These are phyloP conservation scores for Diaporthe australafricana DNA, from an alignment of 2,329 filamentous ascomycete genomes.

Conservation along the genomic window DNA sequence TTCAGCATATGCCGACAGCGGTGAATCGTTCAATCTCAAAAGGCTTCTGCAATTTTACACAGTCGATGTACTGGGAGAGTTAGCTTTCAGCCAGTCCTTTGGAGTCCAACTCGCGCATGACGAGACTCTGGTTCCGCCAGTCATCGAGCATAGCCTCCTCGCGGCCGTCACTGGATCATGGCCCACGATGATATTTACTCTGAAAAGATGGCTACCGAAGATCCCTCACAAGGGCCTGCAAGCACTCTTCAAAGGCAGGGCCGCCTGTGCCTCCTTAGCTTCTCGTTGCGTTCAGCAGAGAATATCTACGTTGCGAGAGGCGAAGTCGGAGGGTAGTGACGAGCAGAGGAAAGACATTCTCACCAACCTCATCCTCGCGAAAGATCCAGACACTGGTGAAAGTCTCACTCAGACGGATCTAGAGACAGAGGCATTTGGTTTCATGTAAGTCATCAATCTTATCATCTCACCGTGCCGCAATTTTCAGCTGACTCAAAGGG, in stretches of 20 bases:
- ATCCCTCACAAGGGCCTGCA: constrained; percentile 6
- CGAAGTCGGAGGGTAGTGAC: not conserved
- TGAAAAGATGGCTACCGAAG: constrained; percentile 42
- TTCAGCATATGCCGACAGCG: not conserved
- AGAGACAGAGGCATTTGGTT: constrained; percentile 11
- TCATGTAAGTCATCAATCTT: not conserved
- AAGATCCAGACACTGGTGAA: constrained; percentile 49
- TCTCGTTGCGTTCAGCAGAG: constrained; percentile 6
- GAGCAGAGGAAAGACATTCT: constrained; percentile 47
- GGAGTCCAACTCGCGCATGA: constrained; percentile 37
- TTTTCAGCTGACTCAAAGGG: not conserved
- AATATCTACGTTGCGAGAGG: not conserved
- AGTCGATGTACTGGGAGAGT: constrained; percentile 1
- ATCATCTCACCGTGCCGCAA: not conserved
- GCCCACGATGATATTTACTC: constrained; percentile 41
- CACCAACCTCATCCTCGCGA: constrained; percentile 50
- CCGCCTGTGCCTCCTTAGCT: not conserved
- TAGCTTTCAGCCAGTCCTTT: constrained; percentile 14
- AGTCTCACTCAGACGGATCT: constrained; percentile 45
- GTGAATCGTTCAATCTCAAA: not conserved
- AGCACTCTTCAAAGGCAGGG: not conserved
- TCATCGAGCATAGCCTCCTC: constrained; percentile 48
- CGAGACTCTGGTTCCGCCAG: constrained; percentile 45
- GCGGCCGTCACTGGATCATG: constrained; percentile 46
- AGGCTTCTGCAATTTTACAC: not conserved